Conservation (phyloP, 495 filamentous ascomycete genomes). For the Lepraria neglecta region DNA sequence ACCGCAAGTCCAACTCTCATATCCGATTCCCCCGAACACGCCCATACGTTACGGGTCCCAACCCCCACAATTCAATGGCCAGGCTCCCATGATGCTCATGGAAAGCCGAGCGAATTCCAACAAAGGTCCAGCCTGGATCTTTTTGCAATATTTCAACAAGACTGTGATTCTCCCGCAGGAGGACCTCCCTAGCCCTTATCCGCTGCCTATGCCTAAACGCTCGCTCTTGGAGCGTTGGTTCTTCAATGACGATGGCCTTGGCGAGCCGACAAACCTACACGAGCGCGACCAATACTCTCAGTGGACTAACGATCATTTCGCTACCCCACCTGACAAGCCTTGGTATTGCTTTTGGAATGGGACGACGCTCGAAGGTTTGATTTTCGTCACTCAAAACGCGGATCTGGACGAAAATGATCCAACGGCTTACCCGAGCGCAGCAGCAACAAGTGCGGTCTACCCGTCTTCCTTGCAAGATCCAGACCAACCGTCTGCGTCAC, state of each 20-base stretch:
- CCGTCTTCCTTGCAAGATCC: no score
- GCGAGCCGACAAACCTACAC: neutral
- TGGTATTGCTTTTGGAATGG: conserved; percentile 90
- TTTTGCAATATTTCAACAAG: conserved; percentile 68
- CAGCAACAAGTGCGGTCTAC: conserved; percentile 10
- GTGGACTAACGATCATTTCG: conserved; percentile 39
- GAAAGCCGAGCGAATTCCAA: conserved; percentile 54
- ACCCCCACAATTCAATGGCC: conserved; percentile 48
- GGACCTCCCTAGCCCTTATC: conserved; percentile 26
- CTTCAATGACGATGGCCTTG: conserved; percentile 26
- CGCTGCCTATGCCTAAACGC: conserved; percentile 22
- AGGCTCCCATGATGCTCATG: conserved; percentile 53
- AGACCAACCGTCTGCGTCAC: conserved; percentile 10
- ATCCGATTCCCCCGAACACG: conserved; percentile 34
- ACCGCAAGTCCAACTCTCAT: conserved; percentile 31
- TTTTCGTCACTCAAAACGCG: conserved; percentile 49
- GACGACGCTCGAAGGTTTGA: conserved; percentile 72
- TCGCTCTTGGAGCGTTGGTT: conserved; percentile 30
- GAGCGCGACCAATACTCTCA: conserved; percentile 18
- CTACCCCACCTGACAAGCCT: conserved; percentile 56
- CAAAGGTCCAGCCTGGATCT: conserved; percentile 70
- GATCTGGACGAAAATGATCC: conserved; percentile 8
- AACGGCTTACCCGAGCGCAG: conserved; percentile 15
- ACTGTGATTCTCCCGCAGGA: conserved; percentile 64
- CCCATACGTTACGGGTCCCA: conserved; percentile 66